Percentiles rank a stretch among this genome's conserved stretches.
Evolutionary conservation across 179 eudicot genomes (phyloP).

Genomic region (Patellifolia procumbens): DNA sequence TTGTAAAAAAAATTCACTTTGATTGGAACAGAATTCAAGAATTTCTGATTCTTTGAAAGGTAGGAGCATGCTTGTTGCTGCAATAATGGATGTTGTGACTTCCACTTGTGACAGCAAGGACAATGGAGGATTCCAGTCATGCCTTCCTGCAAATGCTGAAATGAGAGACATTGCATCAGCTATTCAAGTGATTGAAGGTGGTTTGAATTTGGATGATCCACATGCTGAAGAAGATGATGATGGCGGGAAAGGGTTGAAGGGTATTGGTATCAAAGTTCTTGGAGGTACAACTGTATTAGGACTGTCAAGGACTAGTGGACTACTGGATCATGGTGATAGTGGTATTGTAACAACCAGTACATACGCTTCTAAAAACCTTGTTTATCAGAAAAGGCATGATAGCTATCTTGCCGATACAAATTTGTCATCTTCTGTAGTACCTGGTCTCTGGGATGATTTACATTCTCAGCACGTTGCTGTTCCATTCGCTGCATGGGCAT

Average conservation of each 20-base stretch:
- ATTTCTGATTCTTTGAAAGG: slow-evolving; percentile 92
- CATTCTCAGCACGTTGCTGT: slow-evolving; percentile 96
- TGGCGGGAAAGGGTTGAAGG: slow-evolving; percentile 85
- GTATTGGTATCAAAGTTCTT: slow-evolving; percentile 92
- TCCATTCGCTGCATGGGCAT: slow-evolving; percentile 99
- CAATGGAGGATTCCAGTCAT: slow-evolving; percentile 51
- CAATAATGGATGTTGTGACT: slow-evolving; percentile 97
- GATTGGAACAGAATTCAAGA: slow-evolving; percentile 77
- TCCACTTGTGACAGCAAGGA: slow-evolving; percentile 76
- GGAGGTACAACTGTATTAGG: slow-evolving; percentile 94
- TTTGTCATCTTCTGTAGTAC: slow-evolving; percentile 75
- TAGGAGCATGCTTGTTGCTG: slow-evolving; percentile 99
- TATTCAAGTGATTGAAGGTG: slow-evolving; percentile 92
- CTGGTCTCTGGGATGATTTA: slow-evolving; percentile 99
- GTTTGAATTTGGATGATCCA: slow-evolving; percentile 85
- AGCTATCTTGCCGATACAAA: slow-evolving; percentile 46
- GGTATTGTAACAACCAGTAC: slow-evolving; percentile 30
- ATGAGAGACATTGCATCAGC: slow-evolving; percentile 94
- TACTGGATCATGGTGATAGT: slow-evolving; percentile 42
- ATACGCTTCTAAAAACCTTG: slow-evolving; percentile 32
- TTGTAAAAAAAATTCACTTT: slow-evolving; percentile 36
- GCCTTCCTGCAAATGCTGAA: slow-evolving; percentile 84
- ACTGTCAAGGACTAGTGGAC: slow-evolving; percentile 57
- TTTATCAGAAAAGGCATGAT: slow-evolving; percentile 50
- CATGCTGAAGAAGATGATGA: slow-evolving; percentile 64